Percentiles rank a stretch among this genome's conserved stretches.
Evolutionary conservation across 2,329 filamentous ascomycete genomes (phyloP).

Genomic region (Penicillium sp.): DNA sequence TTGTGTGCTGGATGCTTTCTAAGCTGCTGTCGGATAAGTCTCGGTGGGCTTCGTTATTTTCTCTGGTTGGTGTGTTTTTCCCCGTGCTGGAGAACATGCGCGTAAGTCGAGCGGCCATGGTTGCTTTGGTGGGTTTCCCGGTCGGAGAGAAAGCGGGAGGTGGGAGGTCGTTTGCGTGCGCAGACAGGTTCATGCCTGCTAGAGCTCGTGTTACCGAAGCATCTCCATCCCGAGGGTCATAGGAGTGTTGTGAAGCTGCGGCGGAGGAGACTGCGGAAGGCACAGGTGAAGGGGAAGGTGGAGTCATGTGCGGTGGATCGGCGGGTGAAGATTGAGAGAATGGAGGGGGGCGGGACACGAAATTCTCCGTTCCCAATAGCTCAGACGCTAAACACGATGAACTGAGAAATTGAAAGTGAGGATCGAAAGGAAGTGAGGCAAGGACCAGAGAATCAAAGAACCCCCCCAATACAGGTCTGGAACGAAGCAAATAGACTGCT

Average conservation of each 20-base stretch:
- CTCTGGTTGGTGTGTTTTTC: constrained; percentile 33
- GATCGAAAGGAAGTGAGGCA: constrained; percentile 7
- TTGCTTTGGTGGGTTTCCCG: constrained; percentile 40
- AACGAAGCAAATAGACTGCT: constrained; percentile 20
- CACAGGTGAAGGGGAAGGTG: constrained; percentile 43
- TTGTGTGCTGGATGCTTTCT: constrained; percentile 37
- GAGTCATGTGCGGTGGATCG: constrained; percentile 44
- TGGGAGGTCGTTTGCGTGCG: constrained; percentile 32
- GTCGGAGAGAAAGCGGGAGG: constrained; percentile 24
- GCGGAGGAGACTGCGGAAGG: constrained; percentile 48
- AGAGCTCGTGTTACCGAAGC: constrained; percentile 46
- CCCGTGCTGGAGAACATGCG: constrained; percentile 51
- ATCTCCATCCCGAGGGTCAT: constrained; percentile 41
- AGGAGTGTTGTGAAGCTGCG: constrained; percentile 43
- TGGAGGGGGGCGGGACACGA: constrained; percentile 14
- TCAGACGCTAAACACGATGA: not conserved
- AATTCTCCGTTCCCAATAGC: constrained; percentile 23
- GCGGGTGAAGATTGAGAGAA: constrained; percentile 17
- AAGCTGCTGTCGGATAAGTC: constrained; percentile 42
- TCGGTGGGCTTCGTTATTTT: constrained; percentile 31
- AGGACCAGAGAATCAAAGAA: not conserved
- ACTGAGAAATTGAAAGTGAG: constrained; percentile 5
- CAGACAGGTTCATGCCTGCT: constrained; percentile 46
- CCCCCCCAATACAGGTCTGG: constrained; percentile 13
- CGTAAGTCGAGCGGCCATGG: constrained; percentile 48